Evolutionary conservation across 495 filamentous ascomycete species (phyloP).

Genomic region (Penicillium pulvis): DNA sequence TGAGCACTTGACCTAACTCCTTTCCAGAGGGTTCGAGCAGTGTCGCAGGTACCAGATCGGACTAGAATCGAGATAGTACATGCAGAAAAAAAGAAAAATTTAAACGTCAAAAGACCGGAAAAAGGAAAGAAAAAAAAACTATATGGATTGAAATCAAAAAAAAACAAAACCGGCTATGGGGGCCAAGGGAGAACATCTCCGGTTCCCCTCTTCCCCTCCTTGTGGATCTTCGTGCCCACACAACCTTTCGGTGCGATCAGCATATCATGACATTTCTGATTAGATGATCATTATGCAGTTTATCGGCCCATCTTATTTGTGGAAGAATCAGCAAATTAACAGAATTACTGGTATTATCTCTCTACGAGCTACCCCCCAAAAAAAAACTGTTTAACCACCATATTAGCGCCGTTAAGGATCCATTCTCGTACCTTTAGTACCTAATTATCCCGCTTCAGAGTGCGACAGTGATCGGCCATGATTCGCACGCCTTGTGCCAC

Average conservation of each 20-base stretch:
- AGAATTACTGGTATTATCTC: neutral
- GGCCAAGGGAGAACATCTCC: slow-evolving; percentile 22
- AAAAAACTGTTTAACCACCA: neutral
- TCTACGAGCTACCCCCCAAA: no score
- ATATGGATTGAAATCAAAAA: neutral
- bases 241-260: slow-evolving; percentile 17
- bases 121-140: no score
- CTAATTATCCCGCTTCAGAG: slow-evolving; percentile 1
- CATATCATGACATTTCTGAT: slow-evolving; percentile 1
- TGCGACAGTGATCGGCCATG: slow-evolving; percentile 14
- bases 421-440: slow-evolving; percentile 15
- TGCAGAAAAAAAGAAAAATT: neutral
- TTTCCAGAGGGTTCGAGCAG: no score
- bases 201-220: slow-evolving; percentile 9
- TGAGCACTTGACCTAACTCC: neutral
- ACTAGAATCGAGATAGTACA: neutral
- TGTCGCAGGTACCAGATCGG: neutral
- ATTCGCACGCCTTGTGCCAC: slow-evolving; percentile 24
- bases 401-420: neutral
- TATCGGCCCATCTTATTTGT: slow-evolving; percentile 2
- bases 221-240: slow-evolving; percentile 23
- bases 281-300: slow-evolving; percentile 3
- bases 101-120: no score
- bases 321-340: slow-evolving; percentile 8
- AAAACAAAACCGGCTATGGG: neutral